Evolutionary conservation across 129 eudicot species (phyloP), one percentile per base, ranked within the genome.

Genomic region (Centella asiatica): DNA sequence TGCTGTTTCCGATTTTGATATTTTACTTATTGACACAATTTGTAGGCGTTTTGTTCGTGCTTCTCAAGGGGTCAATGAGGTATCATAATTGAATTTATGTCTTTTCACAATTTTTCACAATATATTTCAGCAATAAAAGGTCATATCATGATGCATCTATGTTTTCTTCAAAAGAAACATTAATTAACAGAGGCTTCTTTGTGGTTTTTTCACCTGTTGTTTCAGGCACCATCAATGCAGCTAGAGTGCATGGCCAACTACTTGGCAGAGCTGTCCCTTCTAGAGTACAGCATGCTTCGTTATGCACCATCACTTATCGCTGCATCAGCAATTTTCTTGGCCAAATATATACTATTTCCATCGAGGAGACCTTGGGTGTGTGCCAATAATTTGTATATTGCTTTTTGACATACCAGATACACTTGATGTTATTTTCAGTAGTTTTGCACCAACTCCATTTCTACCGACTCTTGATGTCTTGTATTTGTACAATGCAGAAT

Each of bases 201-300:
- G 13, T 32, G 44, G 12, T 55, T 18, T 36, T 2, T 19, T 71
- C 44, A 62, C 57, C 32, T 47, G 25, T n/a, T 39, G 7, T 54
- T 64, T 13, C 81, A 89, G 97, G 86, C 78, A 69, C 84, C 87
- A 27, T 71, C 89, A 14, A 74, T 92, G 83, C 99, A 87, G 60
- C 71, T 92, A 51, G 99, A 92, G 74, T 85, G 85, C 78, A 73
- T 87, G 86, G 80, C 90, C 12, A 84, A 85, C 71, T 92, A 87
- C 70, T 50, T 92, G 51, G 88, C 99, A 1, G 99, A 92, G 83
- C 70, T 92, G 28, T 87, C 96, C 17, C 90, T 92, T 54, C 69
- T 92, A 6, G 99, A 92, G 81, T 92, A 92, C 75, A 66, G 36
- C 40, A 84, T 87, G 96, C 78, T 92, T 47, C 60, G 73, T 55